Percentiles rank a stretch among this genome's conserved stretches.
Evolutionary conservation across 1,284 basidiomycete species (phyloP).

Genomic region (Apiotrichum domesticum): DNA sequence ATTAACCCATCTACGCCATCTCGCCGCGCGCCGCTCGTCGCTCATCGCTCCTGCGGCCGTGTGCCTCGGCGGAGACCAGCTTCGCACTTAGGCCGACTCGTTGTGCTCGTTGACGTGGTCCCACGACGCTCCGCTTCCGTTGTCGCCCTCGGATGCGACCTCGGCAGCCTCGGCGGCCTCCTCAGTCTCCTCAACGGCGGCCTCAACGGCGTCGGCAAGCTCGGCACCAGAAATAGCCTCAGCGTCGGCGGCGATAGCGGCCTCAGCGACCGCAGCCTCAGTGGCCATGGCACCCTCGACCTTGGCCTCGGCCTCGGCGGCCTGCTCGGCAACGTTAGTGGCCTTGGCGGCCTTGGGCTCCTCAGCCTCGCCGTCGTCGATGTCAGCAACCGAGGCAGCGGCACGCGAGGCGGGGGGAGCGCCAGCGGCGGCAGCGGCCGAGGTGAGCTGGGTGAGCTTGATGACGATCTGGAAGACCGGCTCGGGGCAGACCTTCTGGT

Average conservation of each 20-base stretch:
- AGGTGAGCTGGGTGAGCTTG: constrained; percentile 58
- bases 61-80: too few species aligned
- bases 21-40: too few species aligned
- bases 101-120: constrained; percentile 8
- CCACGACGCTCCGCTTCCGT: constrained; percentile 16
- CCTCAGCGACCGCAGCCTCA: constrained; percentile 1
- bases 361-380: constrained; percentile 12
- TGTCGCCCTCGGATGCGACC: constrained; percentile 9
- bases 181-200: neutral
- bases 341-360: constrained; percentile 5
- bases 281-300: constrained; percentile 1
- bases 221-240: neutral
- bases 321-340: constrained; percentile 1
- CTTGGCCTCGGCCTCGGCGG: constrained; percentile 6
- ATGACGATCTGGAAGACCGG: constrained; percentile 85
- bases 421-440: constrained; percentile 10
- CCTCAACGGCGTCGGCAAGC: constrained; percentile 1
- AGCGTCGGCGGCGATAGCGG: constrained; percentile 1
- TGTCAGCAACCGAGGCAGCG: constrained; percentile 4
- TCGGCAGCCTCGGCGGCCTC: neutral
- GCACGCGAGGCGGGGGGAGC: constrained; percentile 3
- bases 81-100: too few species aligned
- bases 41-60: too few species aligned
- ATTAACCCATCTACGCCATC: too few species aligned
- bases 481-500: constrained; percentile 83